Base-by-base conservation (phyloP, 2,329 filamentous ascomycete genomes). In the Rhynchosporium secalis region DNA sequence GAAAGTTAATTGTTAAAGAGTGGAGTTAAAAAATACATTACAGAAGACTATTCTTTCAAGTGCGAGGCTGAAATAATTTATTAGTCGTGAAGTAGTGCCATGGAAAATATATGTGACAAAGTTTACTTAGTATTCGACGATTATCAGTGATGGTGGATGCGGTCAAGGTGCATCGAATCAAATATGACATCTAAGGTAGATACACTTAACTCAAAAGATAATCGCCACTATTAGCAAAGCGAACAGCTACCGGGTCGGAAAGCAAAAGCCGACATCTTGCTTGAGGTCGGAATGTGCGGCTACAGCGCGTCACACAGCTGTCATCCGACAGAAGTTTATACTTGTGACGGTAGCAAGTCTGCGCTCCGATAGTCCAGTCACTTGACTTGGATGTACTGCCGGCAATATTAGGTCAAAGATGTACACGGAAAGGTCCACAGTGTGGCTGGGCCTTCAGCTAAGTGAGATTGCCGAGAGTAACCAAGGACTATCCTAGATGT, bases 401-500 rank as follows among this genome's bases (percentile, higher is more conserved):
- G 41, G 43, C 41, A 38, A 49, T 31, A 55, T 33, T 29, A 52
- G 12, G 43, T 8, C 40, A 28, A 33, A 28, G n/a, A 43, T 45
- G 43, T 41, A 48, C 4, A 48, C 31, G 3, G 51, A 28, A 28
- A 26, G 15, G n/a, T 54, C 40, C 33, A 9, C 33, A 55, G n/a
- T 8, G 56, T 40, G 46, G 40, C 33, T 51, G 40, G 36, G 38
- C 20, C 20, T 4, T 40, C 40, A 60, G 13, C 28, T 55, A 48
- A 47, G 29, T 47, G 33, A 58, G 43, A 48, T 55, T 45, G n/a
- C 49, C 49, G 38, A 47, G 29, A 20, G 40, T 13, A 3, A 15
- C 43, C n/a, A 38, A 54, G 49, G 49, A 26, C 28, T 20, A 36
- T 20, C 51, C 65, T 61, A 72, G 43, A 70, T 46, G 55, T 71